These are phyloP conservation scores for Triangularia setosa DNA, from an alignment of 2,329 filamentous ascomycete genomes.

Conservation along the genomic window DNA sequence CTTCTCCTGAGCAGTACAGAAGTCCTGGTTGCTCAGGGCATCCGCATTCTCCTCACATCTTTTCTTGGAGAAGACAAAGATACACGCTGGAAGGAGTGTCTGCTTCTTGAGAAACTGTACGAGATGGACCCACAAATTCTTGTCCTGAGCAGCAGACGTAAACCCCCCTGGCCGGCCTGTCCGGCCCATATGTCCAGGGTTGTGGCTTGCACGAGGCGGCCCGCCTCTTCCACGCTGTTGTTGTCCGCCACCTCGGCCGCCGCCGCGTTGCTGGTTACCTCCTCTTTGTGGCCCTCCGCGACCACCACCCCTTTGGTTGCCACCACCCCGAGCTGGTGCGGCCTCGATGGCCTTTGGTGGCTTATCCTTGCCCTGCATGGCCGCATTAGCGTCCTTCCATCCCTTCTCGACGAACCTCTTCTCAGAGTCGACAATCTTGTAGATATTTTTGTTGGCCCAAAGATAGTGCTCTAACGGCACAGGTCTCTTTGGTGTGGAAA, in stretches of 20 bases:
- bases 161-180: slow-evolving; percentile 81
- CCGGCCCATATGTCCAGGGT: slow-evolving; percentile 82
- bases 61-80: slow-evolving; percentile 99
- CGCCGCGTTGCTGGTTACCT: slow-evolving; percentile 44
- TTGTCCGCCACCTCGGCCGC: slow-evolving; percentile 48
- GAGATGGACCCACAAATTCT: slow-evolving; percentile 93
- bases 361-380: slow-evolving; percentile 79
- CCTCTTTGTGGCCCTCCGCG: slow-evolving; percentile 46
- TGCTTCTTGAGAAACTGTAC: slow-evolving; percentile 88
- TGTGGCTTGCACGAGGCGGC: slow-evolving; percentile 57
- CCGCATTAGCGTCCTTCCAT: slow-evolving; percentile 89
- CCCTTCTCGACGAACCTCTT: slow-evolving; percentile 89
- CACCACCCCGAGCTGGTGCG: slow-evolving; percentile 41
- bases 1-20: slow-evolving; percentile 89
- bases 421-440: slow-evolving; percentile 91
- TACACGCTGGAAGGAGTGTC: slow-evolving; percentile 83
- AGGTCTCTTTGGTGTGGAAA: slow-evolving; percentile 91
- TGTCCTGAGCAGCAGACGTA: slow-evolving; percentile 88
- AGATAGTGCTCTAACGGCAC: slow-evolving; percentile 94
- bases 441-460: slow-evolving; percentile 88
- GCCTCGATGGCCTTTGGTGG: slow-evolving; percentile 46
- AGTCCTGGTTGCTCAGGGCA: slow-evolving; percentile 90
- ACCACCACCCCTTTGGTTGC: slow-evolving; percentile 49
- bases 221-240: slow-evolving; percentile 54
- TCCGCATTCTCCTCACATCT: slow-evolving; percentile 96